phyloP scores from a whole-genome alignment of 2,329 filamentous ascomycete species.

The Fusarium illudens region DNA sequence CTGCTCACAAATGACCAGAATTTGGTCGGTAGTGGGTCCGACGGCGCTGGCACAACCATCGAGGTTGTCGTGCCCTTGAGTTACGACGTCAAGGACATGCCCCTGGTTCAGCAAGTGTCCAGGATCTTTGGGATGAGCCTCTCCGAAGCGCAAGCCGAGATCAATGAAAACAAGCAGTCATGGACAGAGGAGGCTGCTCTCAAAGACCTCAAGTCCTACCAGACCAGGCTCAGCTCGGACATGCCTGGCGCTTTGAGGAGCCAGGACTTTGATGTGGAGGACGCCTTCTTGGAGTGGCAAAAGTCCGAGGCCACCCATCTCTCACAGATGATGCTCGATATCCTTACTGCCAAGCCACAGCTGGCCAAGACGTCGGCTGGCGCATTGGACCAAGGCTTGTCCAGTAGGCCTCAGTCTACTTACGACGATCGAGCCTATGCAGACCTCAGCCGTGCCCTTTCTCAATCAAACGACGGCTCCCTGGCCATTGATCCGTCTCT shows the following conservation, averaged over 20 bases:
- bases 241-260: conserved; percentile 79
- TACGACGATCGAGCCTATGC: conserved; percentile 62
- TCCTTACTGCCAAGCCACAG: conserved; percentile 85
- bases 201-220: conserved; percentile 91
- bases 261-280: conserved; percentile 90
- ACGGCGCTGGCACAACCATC: conserved; percentile 61
- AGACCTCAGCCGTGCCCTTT: conserved; percentile 61
- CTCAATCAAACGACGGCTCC: conserved; percentile 53
- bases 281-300: conserved; percentile 90
- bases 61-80: conserved; percentile 85
- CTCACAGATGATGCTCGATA: conserved; percentile 91
- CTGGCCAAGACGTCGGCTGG: conserved; percentile 78
- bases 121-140: conserved; percentile 84
- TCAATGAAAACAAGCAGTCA: conserved; percentile 78
- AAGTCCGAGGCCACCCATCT: conserved; percentile 87
- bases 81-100: conserved; percentile 97
- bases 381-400: conserved; percentile 65
- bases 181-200: conserved; percentile 96
- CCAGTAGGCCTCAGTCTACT: conserved; percentile 56
- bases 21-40: conserved; percentile 56
- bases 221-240: conserved; percentile 84
- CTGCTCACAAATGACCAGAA: conserved; percentile 94
- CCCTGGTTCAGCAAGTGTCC: conserved; percentile 85
- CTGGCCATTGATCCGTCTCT: conserved; percentile 71
- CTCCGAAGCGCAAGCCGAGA: conserved; percentile 84